Evolutionary conservation across 1,284 basidiomycete species (phyloP), one percentile per base, ranked within the genome.

Genomic region (Rhodotorula sp.): DNA sequence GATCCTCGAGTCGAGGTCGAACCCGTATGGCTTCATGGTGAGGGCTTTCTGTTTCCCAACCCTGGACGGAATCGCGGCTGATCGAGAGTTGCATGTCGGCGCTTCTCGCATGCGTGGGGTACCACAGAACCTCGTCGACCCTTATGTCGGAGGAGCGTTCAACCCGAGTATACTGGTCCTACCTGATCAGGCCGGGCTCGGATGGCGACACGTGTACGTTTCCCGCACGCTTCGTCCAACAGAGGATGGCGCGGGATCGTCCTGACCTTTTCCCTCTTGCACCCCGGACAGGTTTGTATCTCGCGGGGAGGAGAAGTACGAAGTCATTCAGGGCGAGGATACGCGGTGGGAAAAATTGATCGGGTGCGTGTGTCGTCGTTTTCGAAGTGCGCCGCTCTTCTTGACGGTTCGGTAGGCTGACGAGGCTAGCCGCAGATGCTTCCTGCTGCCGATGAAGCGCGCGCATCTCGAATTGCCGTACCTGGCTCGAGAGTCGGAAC

Each of bases 11-110:
- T 62, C 64, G 47, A 58, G 64, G 48, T 48, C 62, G 14, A 74
- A 74, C 48, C 73, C 73, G 20, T 74, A 67, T 54, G 73, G 73
- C 14, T 74, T 67, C 58, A 73, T 74, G 47, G 59, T 61, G n/a
- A 46, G 59, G 26, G 0, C n/a, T 8, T 43, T 12, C 20, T 60
- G 34, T 10, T 43, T 14, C 39, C 12, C 39, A 12, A 12, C 2
- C 39, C 39, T 48, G 26, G 16, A 46, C 23, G 6, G n/a, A 10
- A 18, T 26, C 21, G 15, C 23, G 12, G 39, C 21, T 43, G 12
- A 23, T 21, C 56, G 6, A 16, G 18, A 21, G 29, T 34, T 15
- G 5, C 18, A 23, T n/a, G 43, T 16, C 16, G 14, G 14, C 8
- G 26, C 46, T 29, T 23, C 12, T 29, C 21, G 34, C 20, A n/a